Evolutionary conservation across 2,329 filamentous ascomycete genomes (phyloP), one percentile per base, ranked within the genome.

Genomic region (Diaporthe vaccinii): DNA sequence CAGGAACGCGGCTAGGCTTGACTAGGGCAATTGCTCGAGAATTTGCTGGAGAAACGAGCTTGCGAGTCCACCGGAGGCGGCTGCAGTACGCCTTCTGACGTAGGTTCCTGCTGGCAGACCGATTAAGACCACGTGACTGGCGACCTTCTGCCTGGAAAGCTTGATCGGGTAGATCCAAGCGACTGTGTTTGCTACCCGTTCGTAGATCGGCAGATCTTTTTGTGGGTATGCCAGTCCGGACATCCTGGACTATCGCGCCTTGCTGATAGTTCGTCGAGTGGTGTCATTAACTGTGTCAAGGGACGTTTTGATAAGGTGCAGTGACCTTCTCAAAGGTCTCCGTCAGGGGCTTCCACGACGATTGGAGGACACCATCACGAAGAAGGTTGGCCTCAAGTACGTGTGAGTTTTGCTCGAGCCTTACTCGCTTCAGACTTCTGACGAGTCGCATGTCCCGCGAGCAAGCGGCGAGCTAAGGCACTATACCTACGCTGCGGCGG

Each of bases 341-440:
- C 15, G 49, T 28, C 46, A 69, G 34, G 31, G 65, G 49, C 15
- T 12, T 34, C 46, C 34, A 28, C 65, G 49, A 55, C 49, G n/a
- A 28, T 55, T 69, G 65, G 46, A 69, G 49, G 34, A 41, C 49
- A 41, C 49, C n/a, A 41, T 39, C 49, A 55, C 17, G n/a, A 69
- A n/a, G 65, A 69, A 69, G 65, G 65, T 69, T 69, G 65, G n/a
- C 34, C 49, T 34, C 65, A 69, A 69, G 65, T 69, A 28, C 20
- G 49, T 31, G 65, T 55, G n/a, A 28, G 65, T 69, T 69, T 41
- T 69, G 46, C 49, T 69, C 65, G 49, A 28, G 65, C 65, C 55
- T 55, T 69, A 41, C 65, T 41, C 65, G 65, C 65, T 28, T 69
- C 65, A 69, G 65, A 69, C 65, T 69, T 69, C 65, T 69, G 65